phyloP scores from a whole-genome alignment of 345 rosid species.

The Raphanus raphanistrum region DNA sequence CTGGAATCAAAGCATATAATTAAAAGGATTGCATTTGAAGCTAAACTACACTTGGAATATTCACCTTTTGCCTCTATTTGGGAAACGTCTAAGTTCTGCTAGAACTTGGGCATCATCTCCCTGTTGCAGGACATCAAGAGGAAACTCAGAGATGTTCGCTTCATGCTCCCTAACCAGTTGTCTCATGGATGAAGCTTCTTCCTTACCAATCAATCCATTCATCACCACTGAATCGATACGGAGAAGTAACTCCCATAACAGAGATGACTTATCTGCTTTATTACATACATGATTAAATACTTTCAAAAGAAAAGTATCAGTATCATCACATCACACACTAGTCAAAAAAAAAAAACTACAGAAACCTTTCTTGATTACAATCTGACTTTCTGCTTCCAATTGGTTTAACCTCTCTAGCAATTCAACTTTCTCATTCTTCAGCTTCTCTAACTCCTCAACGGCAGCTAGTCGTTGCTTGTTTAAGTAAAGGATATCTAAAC shows the following conservation, averaged over 20 bases:
- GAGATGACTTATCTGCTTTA: conserved; percentile 52
- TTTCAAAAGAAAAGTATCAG: not conserved
- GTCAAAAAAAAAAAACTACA: not conserved
- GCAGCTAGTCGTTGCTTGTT: conserved; percentile 70
- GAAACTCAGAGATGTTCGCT: conserved; percentile 49
- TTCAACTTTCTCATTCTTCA: conserved; percentile 52
- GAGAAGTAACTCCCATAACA: conserved; percentile 66
- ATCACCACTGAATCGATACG: conserved; percentile 81
- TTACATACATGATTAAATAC: not conserved
- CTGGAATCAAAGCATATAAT: conserved; percentile 42
- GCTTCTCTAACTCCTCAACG: conserved; percentile 55
- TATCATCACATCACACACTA: not conserved
- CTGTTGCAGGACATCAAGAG: conserved; percentile 46
- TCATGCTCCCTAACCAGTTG: conserved; percentile 49
- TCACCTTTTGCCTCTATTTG: conserved; percentile 55
- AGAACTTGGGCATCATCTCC: conserved; percentile 62
- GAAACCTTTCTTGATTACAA: conserved; percentile 44
- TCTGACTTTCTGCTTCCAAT: conserved; percentile 46
- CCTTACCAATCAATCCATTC: conserved; percentile 47
- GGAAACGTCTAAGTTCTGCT: conserved; percentile 58
- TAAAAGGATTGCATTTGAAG: not conserved
- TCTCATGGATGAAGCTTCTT: conserved; percentile 69
- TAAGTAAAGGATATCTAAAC: conserved; percentile 61
- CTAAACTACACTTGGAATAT: not conserved
- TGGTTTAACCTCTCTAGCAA: conserved; percentile 55